Conservation (phyloP, 306 rosid species). For the Prunus dulcis region DNA sequence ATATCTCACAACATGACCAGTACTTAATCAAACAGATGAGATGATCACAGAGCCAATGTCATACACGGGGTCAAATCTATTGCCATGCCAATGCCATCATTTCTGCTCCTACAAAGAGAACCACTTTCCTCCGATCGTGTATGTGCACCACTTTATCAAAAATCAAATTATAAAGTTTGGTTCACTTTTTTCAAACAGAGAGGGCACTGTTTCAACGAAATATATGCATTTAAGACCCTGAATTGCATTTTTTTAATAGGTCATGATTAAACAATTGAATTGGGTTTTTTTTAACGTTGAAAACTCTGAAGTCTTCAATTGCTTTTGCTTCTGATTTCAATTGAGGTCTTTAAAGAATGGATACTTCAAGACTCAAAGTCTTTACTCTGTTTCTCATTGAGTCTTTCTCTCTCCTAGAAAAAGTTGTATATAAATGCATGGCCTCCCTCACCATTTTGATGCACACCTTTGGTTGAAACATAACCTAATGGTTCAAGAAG, state of each 20-base stretch:
- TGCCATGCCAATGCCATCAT: background rate
- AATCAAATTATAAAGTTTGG: too few relatives aligned
- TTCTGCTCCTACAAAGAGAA: background rate
- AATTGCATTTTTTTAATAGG: background rate
- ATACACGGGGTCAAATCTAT: constrained; percentile 47
- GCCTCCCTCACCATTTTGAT: constrained; percentile 18
- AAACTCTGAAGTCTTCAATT: background rate
- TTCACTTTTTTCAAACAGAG: background rate
- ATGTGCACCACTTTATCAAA: too few relatives aligned
- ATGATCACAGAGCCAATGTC: constrained; percentile 32
- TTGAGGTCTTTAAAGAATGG: constrained; percentile 49
- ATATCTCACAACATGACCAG: background rate
- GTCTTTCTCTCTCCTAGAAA: background rate
- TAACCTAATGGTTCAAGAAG: background rate
- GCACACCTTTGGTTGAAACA: background rate
- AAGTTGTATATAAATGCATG: constrained; percentile 44
- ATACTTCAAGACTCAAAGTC: constrained; percentile 75
- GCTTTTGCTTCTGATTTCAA: constrained; percentile 19
- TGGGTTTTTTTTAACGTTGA: background rate
- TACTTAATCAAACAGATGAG: background rate
- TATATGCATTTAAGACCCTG: background rate
- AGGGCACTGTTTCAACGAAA: background rate
- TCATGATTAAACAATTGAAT: background rate
- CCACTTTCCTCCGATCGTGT: too few relatives aligned
- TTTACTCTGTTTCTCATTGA: constrained; percentile 13